Percentiles rank a stretch among this genome's conserved stretches.
phyloP scores from a whole-genome alignment of 164 flowering plant genomes.

The Piper betle region DNA sequence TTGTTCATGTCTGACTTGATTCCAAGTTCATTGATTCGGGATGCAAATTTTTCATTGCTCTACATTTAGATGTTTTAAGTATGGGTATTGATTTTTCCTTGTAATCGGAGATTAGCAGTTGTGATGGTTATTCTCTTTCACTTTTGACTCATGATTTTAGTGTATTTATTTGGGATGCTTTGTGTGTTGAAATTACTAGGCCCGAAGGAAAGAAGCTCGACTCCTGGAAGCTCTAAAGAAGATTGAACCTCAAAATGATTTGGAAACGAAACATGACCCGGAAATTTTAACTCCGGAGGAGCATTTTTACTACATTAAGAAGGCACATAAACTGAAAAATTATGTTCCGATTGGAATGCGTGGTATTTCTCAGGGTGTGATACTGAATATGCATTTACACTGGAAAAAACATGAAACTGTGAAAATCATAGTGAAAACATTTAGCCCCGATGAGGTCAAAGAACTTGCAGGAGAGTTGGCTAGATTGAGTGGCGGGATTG shows the following conservation, averaged over 20 bases:
- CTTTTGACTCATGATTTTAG: background rate
- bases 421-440: constrained; percentile 77
- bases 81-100: too few relatives aligned
- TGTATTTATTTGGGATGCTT: background rate
- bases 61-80: too few relatives aligned
- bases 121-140: background rate
- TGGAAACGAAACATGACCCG: constrained; percentile 81
- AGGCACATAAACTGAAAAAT: constrained; percentile 61
- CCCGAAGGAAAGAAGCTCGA: constrained; percentile 69
- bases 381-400: constrained; percentile 94
- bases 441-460: constrained; percentile 77
- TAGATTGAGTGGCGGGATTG: constrained; percentile 88
- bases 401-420: constrained; percentile 98
- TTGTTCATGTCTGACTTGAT: too few relatives aligned
- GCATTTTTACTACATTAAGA: constrained; percentile 80
- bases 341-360: constrained; percentile 34
- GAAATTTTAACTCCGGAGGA: constrained; percentile 97
- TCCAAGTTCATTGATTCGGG: too few relatives aligned
- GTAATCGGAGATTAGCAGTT: too few relatives aligned
- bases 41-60: too few relatives aligned
- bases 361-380: constrained; percentile 90
- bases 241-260: constrained; percentile 61
- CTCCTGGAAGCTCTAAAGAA: constrained; percentile 54
- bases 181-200: constrained; percentile 26
- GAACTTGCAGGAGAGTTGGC: constrained; percentile 87